Conservation (phyloP, 164 flowering plant genomes). For the Berberis vulgaris region DNA sequence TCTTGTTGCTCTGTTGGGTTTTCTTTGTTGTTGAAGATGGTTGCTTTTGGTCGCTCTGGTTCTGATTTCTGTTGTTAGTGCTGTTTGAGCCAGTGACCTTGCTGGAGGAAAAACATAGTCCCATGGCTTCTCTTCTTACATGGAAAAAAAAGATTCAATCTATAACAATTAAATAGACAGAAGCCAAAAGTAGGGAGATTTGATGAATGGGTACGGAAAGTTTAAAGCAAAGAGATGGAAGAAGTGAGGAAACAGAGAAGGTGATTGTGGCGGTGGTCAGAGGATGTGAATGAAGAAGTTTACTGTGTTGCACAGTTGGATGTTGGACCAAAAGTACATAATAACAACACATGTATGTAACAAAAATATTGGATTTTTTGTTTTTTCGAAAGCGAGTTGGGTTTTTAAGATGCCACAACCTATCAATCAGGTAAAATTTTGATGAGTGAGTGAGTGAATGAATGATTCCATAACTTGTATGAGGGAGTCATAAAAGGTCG, state of each 20-base stretch:
- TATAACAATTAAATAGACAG: not conserved
- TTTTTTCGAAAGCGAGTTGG: no score
- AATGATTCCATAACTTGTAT: no score
- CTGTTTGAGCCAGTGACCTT: slow-evolving; percentile 68
- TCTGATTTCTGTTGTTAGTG: slow-evolving; percentile 14
- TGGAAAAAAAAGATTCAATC: no score
- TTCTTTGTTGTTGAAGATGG: no score
- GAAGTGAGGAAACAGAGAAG: slow-evolving; percentile 7
- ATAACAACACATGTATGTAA: not conserved
- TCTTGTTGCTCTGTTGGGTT: slow-evolving; percentile 1
- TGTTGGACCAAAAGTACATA: not conserved
- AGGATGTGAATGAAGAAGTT: slow-evolving; percentile 7
- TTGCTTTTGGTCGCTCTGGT: not conserved
- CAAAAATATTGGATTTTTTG: no score
- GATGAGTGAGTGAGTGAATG: no score
- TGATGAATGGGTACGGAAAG: no score
- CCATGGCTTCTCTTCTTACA: slow-evolving; percentile 36
- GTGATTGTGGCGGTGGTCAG: slow-evolving; percentile 18
- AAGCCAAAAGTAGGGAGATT: no score
- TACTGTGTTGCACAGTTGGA: not conserved
- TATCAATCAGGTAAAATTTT: no score
- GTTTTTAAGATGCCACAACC: no score
- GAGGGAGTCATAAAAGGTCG: no score
- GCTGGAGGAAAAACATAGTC: slow-evolving; percentile 60
- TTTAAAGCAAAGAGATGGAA: slow-evolving; percentile 7